Base-by-base conservation (phyloP, 257 asterid species). In the Solanum sitiens region DNA sequence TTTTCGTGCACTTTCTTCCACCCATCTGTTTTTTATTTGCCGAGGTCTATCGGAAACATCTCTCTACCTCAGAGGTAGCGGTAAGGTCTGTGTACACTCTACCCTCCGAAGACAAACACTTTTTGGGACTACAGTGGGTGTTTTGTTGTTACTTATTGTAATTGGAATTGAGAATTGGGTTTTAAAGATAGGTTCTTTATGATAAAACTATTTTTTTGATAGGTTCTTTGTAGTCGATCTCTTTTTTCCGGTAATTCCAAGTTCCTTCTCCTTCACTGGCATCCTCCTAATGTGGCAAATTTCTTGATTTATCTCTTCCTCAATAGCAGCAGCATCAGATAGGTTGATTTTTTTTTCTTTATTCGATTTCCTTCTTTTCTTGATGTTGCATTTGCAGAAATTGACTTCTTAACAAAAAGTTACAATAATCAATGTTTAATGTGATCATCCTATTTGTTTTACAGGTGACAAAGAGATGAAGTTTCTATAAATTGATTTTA, bases 381-480 rank as follows among this genome's bases (percentile, higher is more conserved):
- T 14, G 63, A 77, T 77, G 37, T 77, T 77, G 84, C 8, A 25
- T 45, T 77, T 44, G 40, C 6, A 7, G 84, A 44, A 77, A 77
- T 44, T 77, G 65, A 33, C n/a, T 14, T 77, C 45, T 25, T n/a
- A 79, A 32, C 50, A 79, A 44, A 45, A 37, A 15, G 39, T 45
- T 79, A 45, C 85, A 27, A 27, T 33, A 32, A 44, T 77, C 84
- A 44, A 44, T 77, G 83, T 77, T 45, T 77, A 16, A 27, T 47
- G 18, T 15, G 85, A 80, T 47, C 65, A 47, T 45, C 67, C 2
- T 80, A 37, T 30, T 86, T 83, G 85, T 65, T 89, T 33, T 89
- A 68, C 87, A 93, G 95, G 91, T 92, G 91, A 91, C 87, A 91
- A 83, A 82, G 89, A 87, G 92, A 92, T 89, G 91, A 76, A 76